Percentiles rank a stretch among this genome's conserved stretches.
Conservation (phyloP, 2,329 filamentous ascomycete genomes). For the Paraphoma chrysanthemicola region DNA sequence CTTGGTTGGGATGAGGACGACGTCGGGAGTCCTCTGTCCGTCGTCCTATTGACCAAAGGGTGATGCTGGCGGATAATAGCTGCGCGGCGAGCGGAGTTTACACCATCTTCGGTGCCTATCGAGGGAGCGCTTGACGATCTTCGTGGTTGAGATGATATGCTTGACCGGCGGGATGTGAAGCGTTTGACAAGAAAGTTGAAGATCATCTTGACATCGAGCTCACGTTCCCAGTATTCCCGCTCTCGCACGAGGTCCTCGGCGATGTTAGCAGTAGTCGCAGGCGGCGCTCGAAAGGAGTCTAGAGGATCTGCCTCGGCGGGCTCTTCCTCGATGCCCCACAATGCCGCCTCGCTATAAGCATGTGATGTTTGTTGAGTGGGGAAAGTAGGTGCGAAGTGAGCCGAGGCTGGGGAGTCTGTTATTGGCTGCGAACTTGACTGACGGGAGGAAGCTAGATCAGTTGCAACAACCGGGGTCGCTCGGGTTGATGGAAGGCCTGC, state of each 20-base stretch:
- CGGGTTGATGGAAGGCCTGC: constrained; percentile 73
- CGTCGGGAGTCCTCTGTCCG: constrained; percentile 34
- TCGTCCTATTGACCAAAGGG: constrained; percentile 73
- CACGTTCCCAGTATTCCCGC: constrained; percentile 88
- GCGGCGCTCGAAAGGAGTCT: constrained; percentile 52
- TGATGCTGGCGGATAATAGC: constrained; percentile 89
- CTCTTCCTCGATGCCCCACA: constrained; percentile 73
- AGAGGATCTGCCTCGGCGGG: constrained; percentile 50
- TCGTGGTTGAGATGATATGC: constrained; percentile 25
- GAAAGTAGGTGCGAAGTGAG: constrained; percentile 60
- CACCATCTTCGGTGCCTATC: constrained; percentile 28
- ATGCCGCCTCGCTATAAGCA: constrained; percentile 59
- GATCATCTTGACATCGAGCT: constrained; percentile 88
- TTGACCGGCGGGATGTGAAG: constrained; percentile 46
- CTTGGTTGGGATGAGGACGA: constrained; percentile 22
- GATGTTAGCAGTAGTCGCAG: constrained; percentile 19
- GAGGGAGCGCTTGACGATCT: constrained; percentile 34
- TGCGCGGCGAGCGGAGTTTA: constrained; percentile 67
- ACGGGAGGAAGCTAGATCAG: constrained; percentile 31
- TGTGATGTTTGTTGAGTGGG: constrained; percentile 40
- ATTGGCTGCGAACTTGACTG: constrained; percentile 38
- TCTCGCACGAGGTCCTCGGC: constrained; percentile 53
- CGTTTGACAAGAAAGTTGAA: constrained; percentile 69
- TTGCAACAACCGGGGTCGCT: constrained; percentile 25
- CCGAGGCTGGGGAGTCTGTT: constrained; percentile 35